Evolutionary conservation across 2,329 filamentous ascomycete species (phyloP), one percentile per base, ranked within the genome.

Genomic region (Hawksworthiomyces lignivorus): DNA sequence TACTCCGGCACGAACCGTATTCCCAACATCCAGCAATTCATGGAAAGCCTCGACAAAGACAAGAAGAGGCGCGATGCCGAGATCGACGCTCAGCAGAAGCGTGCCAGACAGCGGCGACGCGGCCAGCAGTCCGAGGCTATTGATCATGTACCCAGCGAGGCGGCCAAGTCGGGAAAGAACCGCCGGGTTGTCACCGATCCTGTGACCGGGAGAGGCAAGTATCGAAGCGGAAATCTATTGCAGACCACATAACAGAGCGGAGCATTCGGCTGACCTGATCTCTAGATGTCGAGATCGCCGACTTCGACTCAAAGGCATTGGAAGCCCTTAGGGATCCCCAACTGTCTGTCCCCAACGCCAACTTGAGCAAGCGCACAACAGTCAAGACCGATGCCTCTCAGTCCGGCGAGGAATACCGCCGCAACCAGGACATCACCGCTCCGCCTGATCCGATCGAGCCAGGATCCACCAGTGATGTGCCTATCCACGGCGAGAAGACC

Each of bases 401-500:
- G 58, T 80, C 80, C 1, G 77, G 82, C 21, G 74, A 82, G 46
- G 85, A 94, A 49, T 96, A 97, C 62, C 85, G 84, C 49, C 58
- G 83, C 44, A 85, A 80, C 9, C 90, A 96, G 63, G 90, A 97
- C 62, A 71, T 94, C 44, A 94, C 87, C 0, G 86, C 90, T 1
- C 90, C 90, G 3, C 90, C 90, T 1, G 89, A 94, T 51, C 90
- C 90, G 1, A 70, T 95, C 17, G 80, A 82, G 14, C 74, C 82
- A 44, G 87, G 87, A 19, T 79, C 82, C 26, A 97, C 90, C 0
- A 89, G 87, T 20, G 92, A 97, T 62, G 88, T 97, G 2, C 92
- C 92, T 4, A 94, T 97, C 45, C 85, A 89, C 56, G 90, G 89
- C 54, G 90, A 97, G 59, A 96, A 92, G 73, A 97, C 92, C 4